Base-by-base conservation (phyloP, 352 stramenopile genomes). In the Pythium rishiriense region DNA sequence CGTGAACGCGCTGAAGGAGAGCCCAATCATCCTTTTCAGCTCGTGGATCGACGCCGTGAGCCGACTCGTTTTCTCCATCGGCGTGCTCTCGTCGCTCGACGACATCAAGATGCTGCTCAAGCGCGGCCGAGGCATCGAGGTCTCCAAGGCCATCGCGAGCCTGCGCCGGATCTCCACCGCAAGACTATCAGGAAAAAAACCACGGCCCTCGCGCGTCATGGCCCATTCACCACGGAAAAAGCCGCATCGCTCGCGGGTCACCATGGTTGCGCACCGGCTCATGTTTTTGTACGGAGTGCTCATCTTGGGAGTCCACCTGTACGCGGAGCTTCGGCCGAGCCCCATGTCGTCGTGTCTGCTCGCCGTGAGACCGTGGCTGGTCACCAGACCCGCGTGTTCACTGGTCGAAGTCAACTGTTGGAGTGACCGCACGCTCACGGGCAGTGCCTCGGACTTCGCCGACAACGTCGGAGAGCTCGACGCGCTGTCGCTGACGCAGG, bases 331-430 rank as follows among this genome's bases (percentile, higher is more conserved):
- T 4, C 37, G 52, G n/a, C 28, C 52, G 3, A 53, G 29, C 17
- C 48, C 48, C 8, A n/a, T 37, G n/a, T 15, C 24, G 19, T 57
- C 37, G 14, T 66, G 59, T 21, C 39, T 42, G 3, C 24, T 66
- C 11, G 39, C 14, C n/a, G 68, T 76, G 14, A 54, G 66, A 25
- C 71, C 71, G 2, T 82, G 74, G 74, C 42, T 72, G 11, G 66
- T 68, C 6, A 52, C 52, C 4, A 41, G 65, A 5, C 45, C 64
- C 2, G 73, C 72, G 2, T 83, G 75, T 37, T 74, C 77, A 52
- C 37, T 83, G 14, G 55, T 70, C 7, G 61, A 68, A 10, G 43
- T 83, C 3, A 75, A 76, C 54, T 81, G 71, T 29, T 49, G 75
- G 22, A 8, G 10, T 0, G 22, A 70, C 1, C 39, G n/a, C 9